phyloP scores from a whole-genome alignment of 176 grass and related monocot genomes.

The Dactylis glomerata region DNA sequence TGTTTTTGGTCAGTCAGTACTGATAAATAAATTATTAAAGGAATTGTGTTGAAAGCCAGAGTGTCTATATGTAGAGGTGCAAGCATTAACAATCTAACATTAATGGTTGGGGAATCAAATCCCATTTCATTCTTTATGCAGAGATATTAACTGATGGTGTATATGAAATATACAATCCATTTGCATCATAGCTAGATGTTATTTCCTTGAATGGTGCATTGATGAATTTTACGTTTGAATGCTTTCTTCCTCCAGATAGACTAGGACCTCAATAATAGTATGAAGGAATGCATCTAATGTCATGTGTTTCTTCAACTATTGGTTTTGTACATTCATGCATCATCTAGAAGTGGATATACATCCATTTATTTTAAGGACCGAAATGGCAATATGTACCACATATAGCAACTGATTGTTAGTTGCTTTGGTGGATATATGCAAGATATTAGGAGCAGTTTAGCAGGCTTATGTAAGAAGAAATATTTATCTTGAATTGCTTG shows the following conservation, averaged over 20 bases:
- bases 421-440: background rate
- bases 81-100: background rate
- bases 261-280: background rate
- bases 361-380: background rate
- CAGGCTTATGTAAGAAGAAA: background rate
- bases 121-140: background rate
- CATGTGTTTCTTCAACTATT: background rate
- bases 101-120: background rate
- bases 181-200: background rate
- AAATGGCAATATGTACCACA: background rate
- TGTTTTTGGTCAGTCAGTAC: background rate
- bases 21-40: background rate
- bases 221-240: background rate
- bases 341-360: background rate
- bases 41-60: background rate
- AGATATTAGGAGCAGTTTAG: background rate
- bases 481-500: background rate
- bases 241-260: background rate
- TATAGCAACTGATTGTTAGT: background rate
- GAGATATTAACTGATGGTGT: background rate
- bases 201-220: background rate
- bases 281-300: background rate
- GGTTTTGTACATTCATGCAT: background rate
- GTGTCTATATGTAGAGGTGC: background rate
- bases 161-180: background rate